Evolutionary conservation across 768 basidiomycete genomes (phyloP), one percentile per base, ranked within the genome.

Genomic region (Termitomyces sp.): DNA sequence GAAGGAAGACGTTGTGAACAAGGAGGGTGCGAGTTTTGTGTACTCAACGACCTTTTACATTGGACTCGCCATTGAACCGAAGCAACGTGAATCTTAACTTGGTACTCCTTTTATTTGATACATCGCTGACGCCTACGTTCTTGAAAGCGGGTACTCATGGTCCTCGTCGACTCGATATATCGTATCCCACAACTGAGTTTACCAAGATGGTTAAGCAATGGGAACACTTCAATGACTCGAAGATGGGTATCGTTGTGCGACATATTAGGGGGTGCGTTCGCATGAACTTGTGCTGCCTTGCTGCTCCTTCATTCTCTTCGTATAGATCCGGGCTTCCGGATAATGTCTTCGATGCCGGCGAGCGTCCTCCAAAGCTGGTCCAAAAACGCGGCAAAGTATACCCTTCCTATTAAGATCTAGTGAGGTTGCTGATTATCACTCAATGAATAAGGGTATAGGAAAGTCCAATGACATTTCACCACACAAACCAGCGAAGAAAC

Each of bases 11-110:
- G 83, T 86, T 36, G 86, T 87, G 69, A 85, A 80, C 63, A 85
- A 86, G 65, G 85, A 90, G 59, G 89, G 87, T 56, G 82, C 83
- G 43, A 84, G 86, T 44, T 79, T 84, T n/a, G 91, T 98, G 9
- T 83, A 90, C 69, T 90, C 94, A n/a, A 94, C 94, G n/a, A 93
- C 91, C 1, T 98, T 97, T 73, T 99, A 96, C 68, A 94, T 99
- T 62, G 97, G 97, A 20, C 81, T 99, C 56, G 83, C 86, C 44
- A 91, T 99, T 60, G 90, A 94, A 70, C 89, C 92, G 56, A 95
- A 88, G 75, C 90, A 86, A 74, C 81, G 95, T 97, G 74, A 76
- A 81, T 79, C 22, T 61, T 31, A 39, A 37, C 34, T 27, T 36
- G 55, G 46, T 58, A 63, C 48, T 41, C n/a, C 7, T 50, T 49